Conservation (phyloP, 768 basidiomycete species). For the Hericium rajendrae region DNA sequence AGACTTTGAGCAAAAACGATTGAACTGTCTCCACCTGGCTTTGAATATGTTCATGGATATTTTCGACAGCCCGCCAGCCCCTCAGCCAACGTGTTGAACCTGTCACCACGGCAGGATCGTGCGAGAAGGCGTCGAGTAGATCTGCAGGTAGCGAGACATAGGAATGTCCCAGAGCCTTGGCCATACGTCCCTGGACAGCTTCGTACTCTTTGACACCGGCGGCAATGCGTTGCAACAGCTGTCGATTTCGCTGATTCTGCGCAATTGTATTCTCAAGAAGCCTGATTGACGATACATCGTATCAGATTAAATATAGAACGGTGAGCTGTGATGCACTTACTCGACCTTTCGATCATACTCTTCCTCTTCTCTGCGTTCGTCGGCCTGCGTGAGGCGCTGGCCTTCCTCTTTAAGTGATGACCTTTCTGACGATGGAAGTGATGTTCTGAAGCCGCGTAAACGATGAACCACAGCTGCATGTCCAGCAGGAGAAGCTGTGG, state of each 20-base stretch:
- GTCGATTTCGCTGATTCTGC: constrained; percentile 61
- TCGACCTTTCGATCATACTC: constrained; percentile 53
- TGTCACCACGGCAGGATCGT: constrained; percentile 71
- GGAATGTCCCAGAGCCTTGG: constrained; percentile 36
- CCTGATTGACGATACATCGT: constrained; percentile 25
- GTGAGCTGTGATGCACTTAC: constrained; percentile 27
- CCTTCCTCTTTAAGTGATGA: constrained; percentile 19
- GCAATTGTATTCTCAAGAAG: constrained; percentile 46
- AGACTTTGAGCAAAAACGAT: constrained; percentile 5
- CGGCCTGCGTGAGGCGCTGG: constrained; percentile 28
- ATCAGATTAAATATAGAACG: constrained; percentile 4
- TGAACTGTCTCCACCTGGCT: constrained; percentile 42
- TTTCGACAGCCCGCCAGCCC: constrained; percentile 70
- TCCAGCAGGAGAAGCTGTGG: background rate
- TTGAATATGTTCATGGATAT: constrained; percentile 53
- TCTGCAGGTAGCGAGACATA: constrained; percentile 49
- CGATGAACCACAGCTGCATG: background rate
- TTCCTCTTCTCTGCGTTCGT: constrained; percentile 36
- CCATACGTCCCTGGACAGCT: constrained; percentile 40
- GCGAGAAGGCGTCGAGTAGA: constrained; percentile 62
- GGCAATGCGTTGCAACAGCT: constrained; percentile 58
- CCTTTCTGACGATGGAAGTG: constrained; percentile 23
- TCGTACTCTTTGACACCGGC: constrained; percentile 59
- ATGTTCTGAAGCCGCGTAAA: constrained; percentile 21
- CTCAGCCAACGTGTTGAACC: constrained; percentile 48